Evolutionary conservation across 2,329 filamentous ascomycete genomes (phyloP), one percentile per base, ranked within the genome.

Genomic region (Xylariaceae sp.): DNA sequence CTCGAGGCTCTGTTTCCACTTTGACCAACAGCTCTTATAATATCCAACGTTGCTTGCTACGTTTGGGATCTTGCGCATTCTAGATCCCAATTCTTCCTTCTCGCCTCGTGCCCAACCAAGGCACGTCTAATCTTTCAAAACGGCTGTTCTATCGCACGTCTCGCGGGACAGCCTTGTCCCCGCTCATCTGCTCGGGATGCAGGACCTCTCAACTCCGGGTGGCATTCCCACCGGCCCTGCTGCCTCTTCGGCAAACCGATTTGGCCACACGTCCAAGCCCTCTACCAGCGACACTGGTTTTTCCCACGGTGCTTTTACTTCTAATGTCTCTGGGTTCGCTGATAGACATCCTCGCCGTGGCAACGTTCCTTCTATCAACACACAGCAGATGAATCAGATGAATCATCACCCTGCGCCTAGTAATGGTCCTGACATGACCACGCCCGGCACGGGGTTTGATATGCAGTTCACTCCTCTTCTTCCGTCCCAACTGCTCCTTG

Each of bases 381-480:
- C 95, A 20, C 87, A 89, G 70, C 79, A 85, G 61, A 82, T 89
- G 74, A 74, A 68, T 65, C 80, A 74, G 60, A 81, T 89, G 74
- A 74, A 68, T 65, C 79, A 68, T 64, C 79, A 74, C 54, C 74
- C 74, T 19, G 73, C 75, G 23, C 74, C 75, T 49, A 81, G 83
- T 68, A 85, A 81, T 72, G 79, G 77, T 57, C 84, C 82, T 67
- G 92, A 96, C 63, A 86, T 96, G 85, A 82, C 89, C 64, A 93
- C 90, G 20, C 93, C 95, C 16, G 92, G 90, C 43, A 93, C 91
- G 50, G 91, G 85, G 43, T 96, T 92, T 71, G 95, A 98, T 71
- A 97, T 98, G 93, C 95, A 98, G 77, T 98, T 97, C 76, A 97
- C 95, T 10, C 93, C 95, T 63, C 83, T 99, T 64, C 85, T 99